Evolutionary conservation across 306 rosid genomes (phyloP).

Genomic region (Castanopsis chinensis): DNA sequence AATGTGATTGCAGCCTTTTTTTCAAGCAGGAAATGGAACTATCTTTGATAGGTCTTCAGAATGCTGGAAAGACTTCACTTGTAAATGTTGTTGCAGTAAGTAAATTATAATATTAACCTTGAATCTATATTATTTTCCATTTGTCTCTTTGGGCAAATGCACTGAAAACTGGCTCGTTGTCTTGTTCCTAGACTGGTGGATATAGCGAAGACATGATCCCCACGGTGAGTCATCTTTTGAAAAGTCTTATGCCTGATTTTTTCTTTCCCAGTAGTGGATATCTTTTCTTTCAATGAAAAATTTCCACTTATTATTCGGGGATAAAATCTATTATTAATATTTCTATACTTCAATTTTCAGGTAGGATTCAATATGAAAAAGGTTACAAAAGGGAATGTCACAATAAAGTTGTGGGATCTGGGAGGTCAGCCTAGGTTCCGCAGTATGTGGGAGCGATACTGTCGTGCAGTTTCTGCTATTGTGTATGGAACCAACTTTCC

Average conservation of each 20-base stretch:
- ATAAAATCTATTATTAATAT: slow-evolving; percentile 11
- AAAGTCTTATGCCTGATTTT: neutral
- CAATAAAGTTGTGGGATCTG: slow-evolving; percentile 94
- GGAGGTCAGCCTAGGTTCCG: slow-evolving; percentile 98
- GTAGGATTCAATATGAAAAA: slow-evolving; percentile 94
- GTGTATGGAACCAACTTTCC: slow-evolving; percentile 52
- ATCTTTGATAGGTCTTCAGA: slow-evolving; percentile 88
- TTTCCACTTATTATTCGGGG: neutral
- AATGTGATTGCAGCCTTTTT: slow-evolving; percentile 74
- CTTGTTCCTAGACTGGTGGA: slow-evolving; percentile 70
- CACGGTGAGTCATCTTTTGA: slow-evolving; percentile 52
- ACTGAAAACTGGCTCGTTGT: slow-evolving; percentile 5
- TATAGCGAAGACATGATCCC: slow-evolving; percentile 99
- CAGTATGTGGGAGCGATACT: slow-evolving; percentile 97
- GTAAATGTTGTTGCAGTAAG: slow-evolving; percentile 90
- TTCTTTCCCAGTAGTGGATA: neutral
- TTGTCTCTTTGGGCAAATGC: slow-evolving; percentile 16
- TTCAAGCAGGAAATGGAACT: slow-evolving; percentile 98
- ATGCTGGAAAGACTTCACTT: slow-evolving; percentile 95
- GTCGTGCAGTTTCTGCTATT: slow-evolving; percentile 91
- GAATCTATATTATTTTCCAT: slow-evolving; percentile 3
- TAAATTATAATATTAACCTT: slow-evolving; percentile 18
- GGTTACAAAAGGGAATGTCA: slow-evolving; percentile 91
- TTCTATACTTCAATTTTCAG: slow-evolving; percentile 41
- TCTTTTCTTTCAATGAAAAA: neutral